A percentile compares a stretch with the other conserved stretches of the same genome.
These are phyloP conservation scores for Pseudogymnoascus sp. DNA, from an alignment of 2,329 filamentous ascomycete species.

Conservation along the genomic window DNA sequence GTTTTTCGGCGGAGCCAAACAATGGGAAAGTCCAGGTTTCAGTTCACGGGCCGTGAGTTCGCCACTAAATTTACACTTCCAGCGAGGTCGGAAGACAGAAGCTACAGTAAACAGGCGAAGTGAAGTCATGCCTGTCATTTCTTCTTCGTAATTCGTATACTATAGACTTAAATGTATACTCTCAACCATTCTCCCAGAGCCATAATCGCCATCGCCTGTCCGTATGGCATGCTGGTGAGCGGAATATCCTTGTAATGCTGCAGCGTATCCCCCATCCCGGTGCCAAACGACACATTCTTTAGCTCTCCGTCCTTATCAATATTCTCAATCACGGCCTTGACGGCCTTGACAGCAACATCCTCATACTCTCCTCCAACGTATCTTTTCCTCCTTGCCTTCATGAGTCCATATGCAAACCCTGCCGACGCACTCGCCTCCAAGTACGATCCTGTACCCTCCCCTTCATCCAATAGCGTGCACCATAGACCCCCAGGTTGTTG, in stretches of 20 bases:
- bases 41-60: background rate
- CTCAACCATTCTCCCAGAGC: constrained; percentile 66
- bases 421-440: constrained; percentile 70
- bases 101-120: background rate
- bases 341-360: constrained; percentile 53
- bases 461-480: constrained; percentile 65
- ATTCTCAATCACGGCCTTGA: constrained; percentile 57
- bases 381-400: constrained; percentile 63
- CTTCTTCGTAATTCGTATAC: constrained; percentile 3
- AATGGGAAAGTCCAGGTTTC: background rate
- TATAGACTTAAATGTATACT: constrained; percentile 38
- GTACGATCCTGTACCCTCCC: constrained; percentile 61
- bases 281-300: constrained; percentile 68
- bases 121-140: background rate
- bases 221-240: constrained; percentile 74
- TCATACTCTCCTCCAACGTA: constrained; percentile 59
- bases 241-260: constrained; percentile 73
- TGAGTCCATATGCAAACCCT: constrained; percentile 71
- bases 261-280: constrained; percentile 63
- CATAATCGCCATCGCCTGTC: constrained; percentile 80
- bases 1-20: background rate
- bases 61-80: background rate
- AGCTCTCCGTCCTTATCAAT: constrained; percentile 63
- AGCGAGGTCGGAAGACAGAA: background rate
- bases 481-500: constrained; percentile 60